phyloP scores from a whole-genome alignment of 2,329 filamentous ascomycete species.

The Leptographium lundbergii region DNA sequence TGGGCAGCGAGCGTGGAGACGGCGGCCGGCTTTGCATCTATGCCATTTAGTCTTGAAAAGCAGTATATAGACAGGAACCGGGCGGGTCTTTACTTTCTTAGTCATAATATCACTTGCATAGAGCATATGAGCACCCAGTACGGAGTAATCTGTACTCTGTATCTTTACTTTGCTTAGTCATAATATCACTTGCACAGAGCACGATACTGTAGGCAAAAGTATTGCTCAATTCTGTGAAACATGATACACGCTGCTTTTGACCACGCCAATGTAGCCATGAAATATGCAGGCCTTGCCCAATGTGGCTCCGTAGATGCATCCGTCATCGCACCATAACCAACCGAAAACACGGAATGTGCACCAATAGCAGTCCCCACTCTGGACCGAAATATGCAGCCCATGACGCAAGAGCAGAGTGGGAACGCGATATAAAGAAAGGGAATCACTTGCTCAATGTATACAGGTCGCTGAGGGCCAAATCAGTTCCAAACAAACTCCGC shows the following conservation, averaged over 20 bases:
- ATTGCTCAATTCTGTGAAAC: too few species aligned
- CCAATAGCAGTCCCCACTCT: background rate
- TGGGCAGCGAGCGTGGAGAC: too few species aligned
- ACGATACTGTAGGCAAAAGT: too few species aligned
- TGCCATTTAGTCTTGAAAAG: too few species aligned
- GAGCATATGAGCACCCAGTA: too few species aligned
- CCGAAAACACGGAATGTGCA: background rate
- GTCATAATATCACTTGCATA: background rate
- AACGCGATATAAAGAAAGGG: background rate
- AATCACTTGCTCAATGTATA: background rate
- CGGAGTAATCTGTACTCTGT: too few species aligned
- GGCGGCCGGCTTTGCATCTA: too few species aligned
- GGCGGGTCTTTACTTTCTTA: background rate
- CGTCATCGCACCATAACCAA: background rate
- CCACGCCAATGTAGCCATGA: background rate
- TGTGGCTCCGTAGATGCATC: background rate
- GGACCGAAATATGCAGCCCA: background rate
- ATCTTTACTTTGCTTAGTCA: background rate
- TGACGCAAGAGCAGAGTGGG: background rate
- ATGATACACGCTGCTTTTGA: background rate
- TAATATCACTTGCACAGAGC: background rate
- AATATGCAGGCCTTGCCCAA: background rate
- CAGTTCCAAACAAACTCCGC: background rate
- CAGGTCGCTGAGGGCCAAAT: background rate
- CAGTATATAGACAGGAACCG: too few species aligned